A percentile compares a stretch with the other conserved stretches of the same genome.
Conservation (phyloP, 306 rosid genomes). For the Quercus gilva region DNA sequence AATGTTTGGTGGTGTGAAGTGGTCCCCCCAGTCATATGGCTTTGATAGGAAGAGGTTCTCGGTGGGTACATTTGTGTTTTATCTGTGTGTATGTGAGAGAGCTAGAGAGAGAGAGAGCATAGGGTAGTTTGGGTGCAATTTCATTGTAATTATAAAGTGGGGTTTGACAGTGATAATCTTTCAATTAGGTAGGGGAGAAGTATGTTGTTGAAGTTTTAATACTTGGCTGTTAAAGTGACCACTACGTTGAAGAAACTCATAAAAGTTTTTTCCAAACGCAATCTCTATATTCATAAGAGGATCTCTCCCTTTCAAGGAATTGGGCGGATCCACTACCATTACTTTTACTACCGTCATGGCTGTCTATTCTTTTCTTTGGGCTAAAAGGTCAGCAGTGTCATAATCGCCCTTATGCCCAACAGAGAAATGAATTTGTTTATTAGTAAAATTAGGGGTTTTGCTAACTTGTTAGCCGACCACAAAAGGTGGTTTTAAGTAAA, state of each 20-base stretch:
- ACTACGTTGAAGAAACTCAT: conserved; percentile 6
- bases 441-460: too few species aligned
- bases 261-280: conserved; percentile 3
- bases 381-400: conserved; percentile 29
- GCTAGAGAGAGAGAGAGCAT: background rate
- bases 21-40: conserved; percentile 23
- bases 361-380: conserved; percentile 17
- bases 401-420: conserved; percentile 16
- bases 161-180: conserved; percentile 6
- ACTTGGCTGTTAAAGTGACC: background rate
- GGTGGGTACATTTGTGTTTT: conserved; percentile 1
- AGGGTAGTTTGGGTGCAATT: background rate
- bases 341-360: background rate
- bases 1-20: conserved; percentile 22
- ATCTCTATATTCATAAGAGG: background rate
- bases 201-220: background rate
- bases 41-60: conserved; percentile 25
- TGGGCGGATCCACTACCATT: conserved; percentile 3
- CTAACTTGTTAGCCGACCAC: too few species aligned
- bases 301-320: conserved; percentile 33
- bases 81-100: background rate
- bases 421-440: background rate
- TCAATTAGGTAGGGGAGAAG: background rate
- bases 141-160: conserved; percentile 10
- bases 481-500: too few species aligned